These are phyloP conservation scores for Neonectria magnoliae DNA, from an alignment of 2,329 filamentous ascomycete species.

Conservation along the genomic window DNA sequence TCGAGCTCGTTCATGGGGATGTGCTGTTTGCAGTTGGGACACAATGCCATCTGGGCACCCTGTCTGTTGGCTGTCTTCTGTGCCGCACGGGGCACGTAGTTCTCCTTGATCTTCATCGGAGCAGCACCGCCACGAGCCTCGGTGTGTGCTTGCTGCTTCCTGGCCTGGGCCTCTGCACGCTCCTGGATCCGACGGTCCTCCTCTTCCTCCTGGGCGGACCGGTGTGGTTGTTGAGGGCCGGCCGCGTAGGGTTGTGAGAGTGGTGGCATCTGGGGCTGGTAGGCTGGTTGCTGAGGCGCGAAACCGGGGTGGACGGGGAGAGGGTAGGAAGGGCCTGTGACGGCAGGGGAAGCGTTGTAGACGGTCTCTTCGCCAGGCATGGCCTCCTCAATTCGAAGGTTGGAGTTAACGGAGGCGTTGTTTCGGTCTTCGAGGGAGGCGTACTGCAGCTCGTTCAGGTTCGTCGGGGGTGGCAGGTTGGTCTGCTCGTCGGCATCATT, in stretches of 20 bases:
- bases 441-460: constrained; percentile 90
- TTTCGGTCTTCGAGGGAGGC: constrained; percentile 96
- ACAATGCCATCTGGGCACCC: constrained; percentile 75
- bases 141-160: constrained; percentile 81
- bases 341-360: constrained; percentile 59
- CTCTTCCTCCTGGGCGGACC: constrained; percentile 66
- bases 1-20: constrained; percentile 89
- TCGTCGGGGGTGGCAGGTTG: constrained; percentile 88
- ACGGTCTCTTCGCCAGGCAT: constrained; percentile 81
- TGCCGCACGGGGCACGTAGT: constrained; percentile 88
- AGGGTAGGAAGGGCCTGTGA: constrained; percentile 50
- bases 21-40: constrained; percentile 92
- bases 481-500: constrained; percentile 87
- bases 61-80: constrained; percentile 74
- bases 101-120: constrained; percentile 90
- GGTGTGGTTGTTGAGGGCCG: constrained; percentile 43
- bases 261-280: constrained; percentile 52
- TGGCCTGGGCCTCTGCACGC: constrained; percentile 66
- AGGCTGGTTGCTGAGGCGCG: constrained; percentile 49
- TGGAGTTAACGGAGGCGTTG: constrained; percentile 83
- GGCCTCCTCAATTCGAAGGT: constrained; percentile 91
- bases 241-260: constrained; percentile 47
- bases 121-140: constrained; percentile 74
- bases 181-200: constrained; percentile 72
- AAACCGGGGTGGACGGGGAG: constrained; percentile 58